Evolutionary conservation across 1,139 yeast genomes (phyloP), one percentile per base, ranked within the genome.

Genomic region (Geotrichum citri-aurantii): DNA sequence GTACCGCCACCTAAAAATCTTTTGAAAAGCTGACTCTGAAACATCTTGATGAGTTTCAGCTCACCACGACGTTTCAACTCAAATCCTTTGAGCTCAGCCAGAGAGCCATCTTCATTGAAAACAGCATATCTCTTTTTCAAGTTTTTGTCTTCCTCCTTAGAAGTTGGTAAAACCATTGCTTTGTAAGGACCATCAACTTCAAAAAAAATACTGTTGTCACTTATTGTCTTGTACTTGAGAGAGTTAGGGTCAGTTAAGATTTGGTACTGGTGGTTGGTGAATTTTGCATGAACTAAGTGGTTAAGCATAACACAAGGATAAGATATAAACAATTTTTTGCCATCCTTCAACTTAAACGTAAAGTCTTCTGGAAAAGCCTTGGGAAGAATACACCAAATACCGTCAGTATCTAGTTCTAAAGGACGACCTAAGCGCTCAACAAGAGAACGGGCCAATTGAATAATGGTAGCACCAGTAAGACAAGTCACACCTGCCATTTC

Each of bases 401-500:
- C 99, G 79, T 95, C 99, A 0, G 99, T 95, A 73, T 95, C 99
- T 64, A 95, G 80, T 70, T 95, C 99, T 63, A 95, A 77, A 0
- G 99, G 99, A 65, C 99, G 80, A 2, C 99, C 99, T 2, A 95
- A 76, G 66, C 97, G 79, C 71, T 93, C 99, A n/a, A 95, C 97
- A 61, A 93, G 77, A 1, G 87, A 77, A 64, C 99, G 79, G 0
- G 99, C 99, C 93, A 92, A 87, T 73, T 95, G 99, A 75, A 95
- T 95, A 65, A 95, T 93, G 0, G 96, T 90, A 0, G 99, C 97
- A 60, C 99, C 99, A 0, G 99, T 95, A 57, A 92, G 79, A 79
- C 99, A 95, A 0, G 99, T 95, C 19, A 95, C 95, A 63, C 99
- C 99, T 0, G 99, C 99, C 99, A 95, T 95, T 73, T 93, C 99